Percentiles rank a stretch among this genome's conserved stretches.
Evolutionary conservation across 176 grass and related monocot species (phyloP).

Genomic region (Otatea glauca): DNA sequence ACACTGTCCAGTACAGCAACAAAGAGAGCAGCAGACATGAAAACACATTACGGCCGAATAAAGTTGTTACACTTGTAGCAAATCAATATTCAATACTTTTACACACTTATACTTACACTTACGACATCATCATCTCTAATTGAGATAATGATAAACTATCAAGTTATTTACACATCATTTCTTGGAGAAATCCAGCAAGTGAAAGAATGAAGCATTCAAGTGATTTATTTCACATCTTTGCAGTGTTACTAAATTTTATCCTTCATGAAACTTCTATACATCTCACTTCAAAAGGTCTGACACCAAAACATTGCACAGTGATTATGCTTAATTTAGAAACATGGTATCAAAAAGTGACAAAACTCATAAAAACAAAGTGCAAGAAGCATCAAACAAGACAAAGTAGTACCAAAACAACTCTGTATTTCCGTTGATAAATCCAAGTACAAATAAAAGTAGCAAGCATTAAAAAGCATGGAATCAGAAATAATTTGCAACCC

Average conservation of each 20-base stretch:
- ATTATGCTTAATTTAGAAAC: not conserved
- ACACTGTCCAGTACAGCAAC: not conserved
- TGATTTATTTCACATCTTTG: not conserved
- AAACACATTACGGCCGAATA: not conserved
- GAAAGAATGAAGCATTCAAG: not conserved
- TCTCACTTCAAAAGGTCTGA: not conserved
- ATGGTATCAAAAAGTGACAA: not conserved
- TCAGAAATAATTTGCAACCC: slow-evolving; percentile 1
- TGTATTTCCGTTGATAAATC: not conserved
- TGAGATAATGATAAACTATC: not conserved
- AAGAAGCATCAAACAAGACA: not conserved
- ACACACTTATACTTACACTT: not conserved
- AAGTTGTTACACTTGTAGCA: not conserved
- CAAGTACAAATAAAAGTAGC: slow-evolving; percentile 2
- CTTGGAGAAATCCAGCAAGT: not conserved
- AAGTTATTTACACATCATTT: not conserved
- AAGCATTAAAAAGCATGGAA: slow-evolving; percentile 19
- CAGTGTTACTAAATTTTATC: not conserved
- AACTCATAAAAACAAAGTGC: not conserved
- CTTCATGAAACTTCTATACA: not conserved
- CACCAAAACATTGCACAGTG: not conserved
- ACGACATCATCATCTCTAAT: not conserved
- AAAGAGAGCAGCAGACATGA: not conserved
- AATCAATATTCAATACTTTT: not conserved
- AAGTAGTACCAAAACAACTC: not conserved